phyloP scores from a whole-genome alignment of 495 filamentous ascomycete genomes.

The Collariella sp. region DNA sequence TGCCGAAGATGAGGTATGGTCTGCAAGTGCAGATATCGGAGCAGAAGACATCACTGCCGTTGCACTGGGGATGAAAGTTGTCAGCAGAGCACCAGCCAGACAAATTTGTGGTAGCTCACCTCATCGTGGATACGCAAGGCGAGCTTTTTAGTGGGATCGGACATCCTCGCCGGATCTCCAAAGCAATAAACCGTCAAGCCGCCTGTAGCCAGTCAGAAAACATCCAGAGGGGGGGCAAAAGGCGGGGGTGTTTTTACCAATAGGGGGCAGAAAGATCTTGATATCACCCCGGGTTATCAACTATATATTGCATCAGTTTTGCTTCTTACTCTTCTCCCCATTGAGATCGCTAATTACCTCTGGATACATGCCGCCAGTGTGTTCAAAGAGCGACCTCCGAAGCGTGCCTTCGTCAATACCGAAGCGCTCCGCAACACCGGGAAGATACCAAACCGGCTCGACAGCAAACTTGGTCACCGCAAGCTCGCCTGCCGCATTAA shows the following conservation, averaged over 20 bases:
- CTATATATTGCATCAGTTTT: conserved; percentile 28
- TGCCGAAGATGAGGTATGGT: conserved; percentile 93
- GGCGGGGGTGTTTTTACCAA: conserved; percentile 39
- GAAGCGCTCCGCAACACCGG: conserved; percentile 89
- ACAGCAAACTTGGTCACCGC: conserved; percentile 95
- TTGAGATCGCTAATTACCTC: conserved; percentile 37
- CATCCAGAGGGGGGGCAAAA: background rate
- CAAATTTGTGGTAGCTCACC: conserved; percentile 23
- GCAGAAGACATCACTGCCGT: conserved; percentile 96
- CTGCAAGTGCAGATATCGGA: conserved; percentile 98
- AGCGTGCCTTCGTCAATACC: conserved; percentile 87
- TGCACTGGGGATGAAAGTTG: conserved; percentile 53
- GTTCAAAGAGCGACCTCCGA: conserved; percentile 82
- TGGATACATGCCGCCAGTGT: conserved; percentile 87
- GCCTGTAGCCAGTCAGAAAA: conserved; percentile 42
- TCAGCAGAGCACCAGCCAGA: conserved; percentile 9
- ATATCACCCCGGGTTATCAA: conserved; percentile 88
- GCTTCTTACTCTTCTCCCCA: background rate
- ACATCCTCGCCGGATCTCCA: conserved; percentile 86
- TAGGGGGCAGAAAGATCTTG: conserved; percentile 92
- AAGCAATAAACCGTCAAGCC: conserved; percentile 97
- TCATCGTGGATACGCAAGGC: conserved; percentile 94
- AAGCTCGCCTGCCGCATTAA: conserved; percentile 75
- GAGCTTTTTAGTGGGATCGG: conserved; percentile 73
- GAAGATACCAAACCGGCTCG: conserved; percentile 93